Conservation (phyloP, 2,329 filamentous ascomycete genomes). For the Alternaria ethzedia region DNA sequence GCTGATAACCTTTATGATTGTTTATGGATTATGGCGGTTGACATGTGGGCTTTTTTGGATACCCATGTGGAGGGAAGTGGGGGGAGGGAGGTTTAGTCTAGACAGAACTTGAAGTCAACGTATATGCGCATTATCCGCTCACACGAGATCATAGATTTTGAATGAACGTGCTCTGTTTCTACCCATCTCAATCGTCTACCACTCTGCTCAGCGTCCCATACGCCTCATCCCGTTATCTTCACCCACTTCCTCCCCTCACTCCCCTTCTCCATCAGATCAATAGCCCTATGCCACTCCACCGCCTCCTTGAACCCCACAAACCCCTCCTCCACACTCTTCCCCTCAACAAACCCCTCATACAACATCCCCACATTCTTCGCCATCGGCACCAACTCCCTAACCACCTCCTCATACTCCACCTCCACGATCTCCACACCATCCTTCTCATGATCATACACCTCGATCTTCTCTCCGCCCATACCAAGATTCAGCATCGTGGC, state of each 20-base stretch:
- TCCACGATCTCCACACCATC: constrained; percentile 54
- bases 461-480: constrained; percentile 50
- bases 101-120: constrained; percentile 8
- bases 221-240: background rate
- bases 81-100: constrained; percentile 2
- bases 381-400: constrained; percentile 47
- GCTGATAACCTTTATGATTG: background rate
- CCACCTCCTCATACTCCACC: constrained; percentile 56
- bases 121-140: constrained; percentile 6
- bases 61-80: background rate
- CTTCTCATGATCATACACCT: constrained; percentile 58
- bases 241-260: background rate
- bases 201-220: rapidly evolving
- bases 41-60: background rate
- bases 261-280: background rate
- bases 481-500: constrained; percentile 32
- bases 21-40: background rate
- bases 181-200: background rate
- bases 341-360: constrained; percentile 62
- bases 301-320: background rate
- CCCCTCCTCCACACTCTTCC: constrained; percentile 16
- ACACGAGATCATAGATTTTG: background rate
- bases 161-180: background rate
- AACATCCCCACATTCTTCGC: constrained; percentile 59
- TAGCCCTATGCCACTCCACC: background rate